These are phyloP conservation scores for Malassezia pachydermatis DNA, from an alignment of 1,284 basidiomycete genomes.

Conservation along the genomic window DNA sequence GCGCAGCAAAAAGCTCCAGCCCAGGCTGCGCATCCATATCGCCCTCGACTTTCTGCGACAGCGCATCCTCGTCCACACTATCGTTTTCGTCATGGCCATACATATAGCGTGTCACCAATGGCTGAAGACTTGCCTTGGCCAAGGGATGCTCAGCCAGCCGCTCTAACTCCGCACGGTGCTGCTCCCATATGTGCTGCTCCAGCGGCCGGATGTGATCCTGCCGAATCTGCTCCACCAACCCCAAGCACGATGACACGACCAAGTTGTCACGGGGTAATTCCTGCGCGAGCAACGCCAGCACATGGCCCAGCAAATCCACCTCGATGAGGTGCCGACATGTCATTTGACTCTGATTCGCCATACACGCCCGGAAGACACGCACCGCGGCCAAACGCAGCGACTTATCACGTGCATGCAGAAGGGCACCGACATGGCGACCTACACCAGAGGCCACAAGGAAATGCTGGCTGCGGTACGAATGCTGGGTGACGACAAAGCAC, in stretches of 20 bases:
- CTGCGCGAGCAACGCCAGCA: slow-evolving; percentile 67
- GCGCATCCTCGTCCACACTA: background rate
- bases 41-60: slow-evolving; percentile 6
- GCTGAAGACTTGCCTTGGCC: no score
- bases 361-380: slow-evolving; percentile 76
- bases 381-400: slow-evolving; percentile 58
- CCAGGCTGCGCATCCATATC: slow-evolving; percentile 48
- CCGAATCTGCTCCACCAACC: slow-evolving; percentile 84
- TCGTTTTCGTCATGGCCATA: no score
- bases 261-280: slow-evolving; percentile 83
- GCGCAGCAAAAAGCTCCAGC: slow-evolving; percentile 51
- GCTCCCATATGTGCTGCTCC: slow-evolving; percentile 72
- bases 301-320: slow-evolving; percentile 68
- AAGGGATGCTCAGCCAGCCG: no score
- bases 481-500: slow-evolving; percentile 75
- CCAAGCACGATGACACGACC: slow-evolving; percentile 83
- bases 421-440: slow-evolving; percentile 29
- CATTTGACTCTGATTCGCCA: slow-evolving; percentile 76
- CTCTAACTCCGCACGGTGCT: no score
- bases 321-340: slow-evolving; percentile 74
- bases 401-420: slow-evolving; percentile 71
- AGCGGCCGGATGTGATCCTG: slow-evolving; percentile 68
- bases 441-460: slow-evolving; percentile 58
- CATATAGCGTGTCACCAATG: no score
- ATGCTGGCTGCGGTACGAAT: slow-evolving; percentile 72